Conservation (phyloP, 306 rosid species). For the Carpinus fangiana region DNA sequence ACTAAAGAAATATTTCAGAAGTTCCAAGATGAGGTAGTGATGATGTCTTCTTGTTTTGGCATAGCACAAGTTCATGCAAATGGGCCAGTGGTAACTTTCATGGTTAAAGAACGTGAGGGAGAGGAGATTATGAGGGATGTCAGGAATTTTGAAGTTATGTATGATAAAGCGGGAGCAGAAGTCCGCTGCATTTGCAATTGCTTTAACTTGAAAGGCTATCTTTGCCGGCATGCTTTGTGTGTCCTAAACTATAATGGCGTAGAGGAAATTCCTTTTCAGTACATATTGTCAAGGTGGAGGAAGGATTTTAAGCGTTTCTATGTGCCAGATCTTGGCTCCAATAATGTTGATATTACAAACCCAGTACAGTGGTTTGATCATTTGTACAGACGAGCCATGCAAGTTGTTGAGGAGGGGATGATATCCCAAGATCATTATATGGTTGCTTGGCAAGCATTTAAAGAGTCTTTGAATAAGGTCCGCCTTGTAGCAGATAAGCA, state of each 20-base stretch:
- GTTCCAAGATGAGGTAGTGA: conserved; percentile 77
- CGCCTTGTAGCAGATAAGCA: conserved; percentile 70
- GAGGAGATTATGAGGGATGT: conserved; percentile 50
- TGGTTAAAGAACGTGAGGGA: conserved; percentile 62
- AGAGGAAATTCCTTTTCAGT: conserved; percentile 84
- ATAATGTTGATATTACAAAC: conserved; percentile 72
- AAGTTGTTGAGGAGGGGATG: conserved; percentile 90
- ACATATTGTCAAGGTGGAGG: conserved; percentile 85
- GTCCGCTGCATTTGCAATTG: conserved; percentile 82
- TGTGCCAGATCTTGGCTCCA: conserved; percentile 62
- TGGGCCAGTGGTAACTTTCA: conserved; percentile 59
- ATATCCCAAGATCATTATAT: conserved; percentile 77
- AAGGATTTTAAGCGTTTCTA: conserved; percentile 80
- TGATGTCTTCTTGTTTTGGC: conserved; percentile 73
- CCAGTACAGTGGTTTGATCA: conserved; percentile 97
- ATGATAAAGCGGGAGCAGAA: conserved; percentile 75
- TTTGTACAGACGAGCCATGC: conserved; percentile 87
- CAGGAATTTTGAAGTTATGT: conserved; percentile 66
- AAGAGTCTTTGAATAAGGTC: conserved; percentile 82
- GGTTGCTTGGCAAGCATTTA: conserved; percentile 89
- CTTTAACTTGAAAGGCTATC: conserved; percentile 85
- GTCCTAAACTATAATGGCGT: conserved; percentile 76
- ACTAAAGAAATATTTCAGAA: conserved; percentile 69
- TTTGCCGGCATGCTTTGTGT: conserved; percentile 85
- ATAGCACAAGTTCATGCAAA: conserved; percentile 63